phyloP scores from a whole-genome alignment of 2,329 filamentous ascomycete genomes.

The Thermothelomyces thermophilus region DNA sequence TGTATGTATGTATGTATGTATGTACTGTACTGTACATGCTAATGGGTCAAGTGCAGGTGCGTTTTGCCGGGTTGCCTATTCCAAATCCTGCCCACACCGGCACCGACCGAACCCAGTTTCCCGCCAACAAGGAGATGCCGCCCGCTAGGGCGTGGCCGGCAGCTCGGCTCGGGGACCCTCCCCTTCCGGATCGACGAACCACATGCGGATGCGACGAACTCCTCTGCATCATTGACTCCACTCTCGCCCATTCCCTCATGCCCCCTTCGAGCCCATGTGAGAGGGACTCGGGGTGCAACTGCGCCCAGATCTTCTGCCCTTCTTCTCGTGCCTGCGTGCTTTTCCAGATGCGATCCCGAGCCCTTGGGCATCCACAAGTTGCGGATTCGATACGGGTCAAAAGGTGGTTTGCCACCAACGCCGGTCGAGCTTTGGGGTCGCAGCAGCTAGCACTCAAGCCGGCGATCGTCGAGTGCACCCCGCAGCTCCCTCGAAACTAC shows the following conservation, averaged over 20 bases:
- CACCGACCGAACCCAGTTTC: background rate
- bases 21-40: too few relatives aligned
- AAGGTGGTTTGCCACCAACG: slow-evolving; percentile 3
- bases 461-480: background rate
- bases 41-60: background rate
- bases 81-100: background rate
- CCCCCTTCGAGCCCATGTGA: too few relatives aligned
- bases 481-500: too few relatives aligned
- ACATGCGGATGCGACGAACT: background rate
- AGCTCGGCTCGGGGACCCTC: background rate
- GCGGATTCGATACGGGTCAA: background rate
- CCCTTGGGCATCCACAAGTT: background rate
- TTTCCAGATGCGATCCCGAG: background rate
- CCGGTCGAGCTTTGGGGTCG: background rate
- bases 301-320: too few relatives aligned
- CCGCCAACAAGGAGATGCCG: background rate
- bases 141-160: background rate
- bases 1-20: background rate
- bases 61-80: too few relatives aligned
- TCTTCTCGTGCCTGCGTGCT: too few relatives aligned
- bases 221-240: background rate
- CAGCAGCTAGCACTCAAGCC: too few relatives aligned
- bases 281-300: too few relatives aligned
- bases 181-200: background rate
- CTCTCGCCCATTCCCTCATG: too few relatives aligned